Conservation (phyloP, 106 monocot species). For the Cymbidium sinense region DNA sequence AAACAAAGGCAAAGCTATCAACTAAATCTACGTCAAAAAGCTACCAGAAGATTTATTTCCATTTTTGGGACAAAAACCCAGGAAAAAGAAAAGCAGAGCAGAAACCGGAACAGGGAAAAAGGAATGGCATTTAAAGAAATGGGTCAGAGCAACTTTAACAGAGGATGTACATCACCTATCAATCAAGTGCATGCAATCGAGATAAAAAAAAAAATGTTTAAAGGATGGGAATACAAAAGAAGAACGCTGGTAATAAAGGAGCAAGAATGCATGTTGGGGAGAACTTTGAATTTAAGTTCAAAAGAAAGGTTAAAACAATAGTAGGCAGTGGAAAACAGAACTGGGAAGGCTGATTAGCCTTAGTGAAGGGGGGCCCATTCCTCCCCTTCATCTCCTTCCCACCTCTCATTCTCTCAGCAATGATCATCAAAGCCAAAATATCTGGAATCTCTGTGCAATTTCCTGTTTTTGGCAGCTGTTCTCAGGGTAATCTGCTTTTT, state of each 20-base stretch:
- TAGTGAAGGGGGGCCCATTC: not conserved
- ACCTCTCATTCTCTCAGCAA: slow-evolving; percentile 10
- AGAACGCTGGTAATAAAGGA: too few relatives aligned
- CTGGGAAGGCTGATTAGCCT: not conserved
- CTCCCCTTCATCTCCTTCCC: slow-evolving; percentile 1
- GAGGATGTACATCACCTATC: slow-evolving; percentile 7
- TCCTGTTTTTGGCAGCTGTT: slow-evolving; percentile 5
- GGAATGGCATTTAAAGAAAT: slow-evolving; percentile 6
- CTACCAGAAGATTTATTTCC: not conserved
- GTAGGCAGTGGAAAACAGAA: not conserved
- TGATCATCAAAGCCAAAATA: slow-evolving; percentile 18
- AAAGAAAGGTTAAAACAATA: not conserved
- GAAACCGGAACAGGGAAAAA: not conserved
- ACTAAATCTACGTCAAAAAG: slow-evolving; percentile 6
- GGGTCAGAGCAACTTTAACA: slow-evolving; percentile 11
- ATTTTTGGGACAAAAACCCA: slow-evolving; percentile 9
- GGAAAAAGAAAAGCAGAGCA: slow-evolving; percentile 4
- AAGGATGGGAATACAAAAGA: not conserved
- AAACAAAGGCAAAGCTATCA: slow-evolving; percentile 1
- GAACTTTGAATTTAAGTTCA: not conserved
- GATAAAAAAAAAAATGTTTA: not conserved
- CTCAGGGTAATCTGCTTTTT: slow-evolving; percentile 6
- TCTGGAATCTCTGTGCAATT: slow-evolving; percentile 15
- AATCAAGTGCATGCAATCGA: slow-evolving; percentile 6
- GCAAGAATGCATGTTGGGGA: too few relatives aligned